These are phyloP conservation scores for Polyplosphaeria fusca DNA, from an alignment of 495 filamentous ascomycete species.

Conservation along the genomic window DNA sequence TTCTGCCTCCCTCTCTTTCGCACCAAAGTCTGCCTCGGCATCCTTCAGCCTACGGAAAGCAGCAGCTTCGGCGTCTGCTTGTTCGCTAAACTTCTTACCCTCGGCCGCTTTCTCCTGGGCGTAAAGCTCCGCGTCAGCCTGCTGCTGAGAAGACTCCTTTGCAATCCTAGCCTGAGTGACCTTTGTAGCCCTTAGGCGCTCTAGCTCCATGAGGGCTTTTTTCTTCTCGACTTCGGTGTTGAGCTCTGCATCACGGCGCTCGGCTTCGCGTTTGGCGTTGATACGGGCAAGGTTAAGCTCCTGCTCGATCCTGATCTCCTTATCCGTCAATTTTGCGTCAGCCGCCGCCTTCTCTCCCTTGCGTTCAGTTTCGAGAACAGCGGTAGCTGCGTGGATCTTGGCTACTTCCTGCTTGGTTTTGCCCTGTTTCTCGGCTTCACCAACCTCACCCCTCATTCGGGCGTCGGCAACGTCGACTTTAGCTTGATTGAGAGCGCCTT, in stretches of 20 bases:
- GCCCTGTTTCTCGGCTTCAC: conserved; percentile 73
- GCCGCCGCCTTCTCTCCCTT: conserved; percentile 75
- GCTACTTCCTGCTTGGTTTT: conserved; percentile 75
- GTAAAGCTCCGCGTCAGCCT: conserved; percentile 65
- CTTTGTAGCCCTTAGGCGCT: conserved; percentile 69
- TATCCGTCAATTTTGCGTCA: conserved; percentile 66
- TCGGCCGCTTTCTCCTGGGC: conserved; percentile 36
- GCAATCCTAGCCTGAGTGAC: conserved; percentile 74
- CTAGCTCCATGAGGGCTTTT: conserved; percentile 73
- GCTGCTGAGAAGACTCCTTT: conserved; percentile 68
- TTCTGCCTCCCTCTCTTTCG: conserved; percentile 42
- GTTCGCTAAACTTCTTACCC: conserved; percentile 33
- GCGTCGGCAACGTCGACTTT: conserved; percentile 79
- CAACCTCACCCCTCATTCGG: conserved; percentile 71
- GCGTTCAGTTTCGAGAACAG: conserved; percentile 76
- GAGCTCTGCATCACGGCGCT: conserved; percentile 70
- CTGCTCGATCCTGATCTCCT: conserved; percentile 65
- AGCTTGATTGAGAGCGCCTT: conserved; percentile 75
- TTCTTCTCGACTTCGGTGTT: conserved; percentile 70
- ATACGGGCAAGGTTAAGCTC: conserved; percentile 72
- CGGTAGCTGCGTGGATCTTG: conserved; percentile 77
- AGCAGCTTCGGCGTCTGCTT: conserved; percentile 39
- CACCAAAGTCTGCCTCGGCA: conserved; percentile 34
- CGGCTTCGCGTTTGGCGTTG: conserved; percentile 63
- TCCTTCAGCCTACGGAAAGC: conserved; percentile 29